These are phyloP conservation scores for Cenchrus fungigraminus DNA, from an alignment of 176 grass and related monocot genomes.

Conservation along the genomic window DNA sequence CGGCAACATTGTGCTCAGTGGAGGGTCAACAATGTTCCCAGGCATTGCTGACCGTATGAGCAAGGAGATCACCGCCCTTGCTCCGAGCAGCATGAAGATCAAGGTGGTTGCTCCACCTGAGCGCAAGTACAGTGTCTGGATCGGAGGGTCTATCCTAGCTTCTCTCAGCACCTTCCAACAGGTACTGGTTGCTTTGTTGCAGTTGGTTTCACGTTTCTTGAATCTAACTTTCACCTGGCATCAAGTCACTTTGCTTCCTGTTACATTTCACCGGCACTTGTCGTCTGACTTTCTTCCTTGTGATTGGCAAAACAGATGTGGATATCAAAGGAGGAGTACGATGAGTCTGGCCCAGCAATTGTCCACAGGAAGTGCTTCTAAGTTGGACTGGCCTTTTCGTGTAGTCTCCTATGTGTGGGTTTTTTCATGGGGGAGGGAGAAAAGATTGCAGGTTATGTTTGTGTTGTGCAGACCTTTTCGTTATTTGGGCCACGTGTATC, in stretches of 20 bases:
- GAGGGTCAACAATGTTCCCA: slow-evolving; percentile 50
- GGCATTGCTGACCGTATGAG: slow-evolving; percentile 54
- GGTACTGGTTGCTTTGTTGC: background rate
- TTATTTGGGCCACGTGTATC: background rate
- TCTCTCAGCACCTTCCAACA: slow-evolving; percentile 58
- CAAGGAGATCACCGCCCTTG: slow-evolving; percentile 55
- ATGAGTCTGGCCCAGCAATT: slow-evolving; percentile 47
- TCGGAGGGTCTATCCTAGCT: slow-evolving; percentile 55
- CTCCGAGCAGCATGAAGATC: slow-evolving; percentile 52
- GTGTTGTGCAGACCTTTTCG: background rate
- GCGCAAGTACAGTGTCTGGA: slow-evolving; percentile 58
- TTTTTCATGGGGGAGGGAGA: slow-evolving; percentile 11
- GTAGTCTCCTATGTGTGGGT: slow-evolving; percentile 7
- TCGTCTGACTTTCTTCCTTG: background rate
- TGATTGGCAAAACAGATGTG: slow-evolving; percentile 44
- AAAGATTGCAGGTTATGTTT: slow-evolving; percentile 12
- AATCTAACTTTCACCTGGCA: background rate
- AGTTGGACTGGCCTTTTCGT: background rate
- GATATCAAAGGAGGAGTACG: slow-evolving; percentile 56
- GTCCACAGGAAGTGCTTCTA: slow-evolving; percentile 57
- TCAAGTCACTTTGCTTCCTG: background rate
- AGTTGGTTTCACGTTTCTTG: background rate
- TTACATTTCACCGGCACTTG: background rate
- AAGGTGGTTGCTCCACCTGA: slow-evolving; percentile 55
- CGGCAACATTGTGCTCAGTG: slow-evolving; percentile 53